Base-by-base conservation (phyloP, 495 filamentous ascomycete genomes). In the Eremomyces bilateralis region DNA sequence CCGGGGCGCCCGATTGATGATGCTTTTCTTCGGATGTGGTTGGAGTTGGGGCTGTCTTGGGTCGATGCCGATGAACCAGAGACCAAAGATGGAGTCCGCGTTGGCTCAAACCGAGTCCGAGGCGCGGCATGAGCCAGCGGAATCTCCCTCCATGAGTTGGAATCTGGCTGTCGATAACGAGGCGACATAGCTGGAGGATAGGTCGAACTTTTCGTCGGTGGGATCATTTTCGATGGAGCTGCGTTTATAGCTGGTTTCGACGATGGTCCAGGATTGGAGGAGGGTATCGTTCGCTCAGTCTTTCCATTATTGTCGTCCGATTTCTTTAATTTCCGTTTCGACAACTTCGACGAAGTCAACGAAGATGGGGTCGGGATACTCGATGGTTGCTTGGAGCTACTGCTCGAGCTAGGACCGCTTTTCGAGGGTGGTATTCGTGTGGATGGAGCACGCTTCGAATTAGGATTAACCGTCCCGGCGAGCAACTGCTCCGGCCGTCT, bases 11-110 rank as follows among this genome's bases (percentile, higher is more conserved):
- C 52, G 31, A 54, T 42, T 13, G 30, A 47, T 1, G 54, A 54
- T 4, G 47, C 39, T 36, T 53, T 58, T 16, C 44, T 42, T 33
- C 46, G 39, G 4, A 58, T 40, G 4, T 42, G 25, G 37, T 49
- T 50, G n/a, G 50, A 50, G 21, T 45, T 41, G 12, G 50, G 52
- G 32, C 50, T 58, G 20, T 53, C 53, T 29, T 42, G 31, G 4
- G 51, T 58, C 6, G 54, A 56, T 11, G 40, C 43, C 15, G 54
- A 54, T 0, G 54, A 53, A 10, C 54, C 54, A 17, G 54, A 58
- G 12, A 49, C 48, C 6, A 56, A 47, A 2, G 54, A 58, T 17
- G 54, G 53, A 3, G 54, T 56, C 6, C 46, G 48, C 6, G 43
- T 42, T 13, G 28, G 32, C 13, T 48, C 46, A 18, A 43, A 42